Evolutionary conservation across 1,139 yeast species (phyloP).

Genomic region (Taphrina deformans): DNA sequence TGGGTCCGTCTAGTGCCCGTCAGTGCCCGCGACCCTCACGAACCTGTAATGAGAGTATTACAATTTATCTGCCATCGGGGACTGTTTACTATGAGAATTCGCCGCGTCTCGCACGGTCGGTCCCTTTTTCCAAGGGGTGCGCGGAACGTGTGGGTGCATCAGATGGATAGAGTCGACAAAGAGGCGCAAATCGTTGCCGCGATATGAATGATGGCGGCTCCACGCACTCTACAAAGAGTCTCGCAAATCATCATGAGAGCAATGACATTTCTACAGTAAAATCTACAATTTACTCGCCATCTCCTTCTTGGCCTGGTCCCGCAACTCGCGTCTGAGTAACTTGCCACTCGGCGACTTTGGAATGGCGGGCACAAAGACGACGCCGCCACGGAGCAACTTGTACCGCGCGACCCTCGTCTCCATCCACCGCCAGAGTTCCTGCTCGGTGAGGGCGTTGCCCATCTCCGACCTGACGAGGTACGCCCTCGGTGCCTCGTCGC

Average conservation of each 20-base stretch:
- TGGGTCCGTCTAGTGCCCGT: slow-evolving; percentile 52
- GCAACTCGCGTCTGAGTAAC: slow-evolving; percentile 46
- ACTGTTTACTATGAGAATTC: too few relatives aligned
- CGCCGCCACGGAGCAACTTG: slow-evolving; percentile 49
- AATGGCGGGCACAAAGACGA: slow-evolving; percentile 45
- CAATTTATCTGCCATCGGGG: slow-evolving; percentile 10
- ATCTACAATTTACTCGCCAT: slow-evolving; percentile 8
- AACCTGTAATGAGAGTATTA: not conserved
- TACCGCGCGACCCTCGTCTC: slow-evolving; percentile 45
- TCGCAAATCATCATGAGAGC: not conserved
- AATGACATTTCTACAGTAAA: too few relatives aligned
- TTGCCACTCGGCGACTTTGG: slow-evolving; percentile 50
- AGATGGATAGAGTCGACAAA: too few relatives aligned
- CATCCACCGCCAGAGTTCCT: slow-evolving; percentile 39
- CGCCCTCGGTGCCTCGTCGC: slow-evolving; percentile 48
- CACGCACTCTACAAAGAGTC: not conserved
- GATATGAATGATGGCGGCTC: not conserved
- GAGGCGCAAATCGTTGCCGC: not conserved
- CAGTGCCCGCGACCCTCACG: not conserved
- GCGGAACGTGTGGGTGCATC: too few relatives aligned
- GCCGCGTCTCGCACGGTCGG: too few relatives aligned
- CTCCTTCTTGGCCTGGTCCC: slow-evolving; percentile 35
- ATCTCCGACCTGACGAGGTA: slow-evolving; percentile 43
- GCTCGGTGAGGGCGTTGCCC: slow-evolving; percentile 36
- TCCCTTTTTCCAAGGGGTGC: too few relatives aligned